Evolutionary conservation across 2,329 filamentous ascomycete species (phyloP).

Genomic region (Thelonectria blattea): DNA sequence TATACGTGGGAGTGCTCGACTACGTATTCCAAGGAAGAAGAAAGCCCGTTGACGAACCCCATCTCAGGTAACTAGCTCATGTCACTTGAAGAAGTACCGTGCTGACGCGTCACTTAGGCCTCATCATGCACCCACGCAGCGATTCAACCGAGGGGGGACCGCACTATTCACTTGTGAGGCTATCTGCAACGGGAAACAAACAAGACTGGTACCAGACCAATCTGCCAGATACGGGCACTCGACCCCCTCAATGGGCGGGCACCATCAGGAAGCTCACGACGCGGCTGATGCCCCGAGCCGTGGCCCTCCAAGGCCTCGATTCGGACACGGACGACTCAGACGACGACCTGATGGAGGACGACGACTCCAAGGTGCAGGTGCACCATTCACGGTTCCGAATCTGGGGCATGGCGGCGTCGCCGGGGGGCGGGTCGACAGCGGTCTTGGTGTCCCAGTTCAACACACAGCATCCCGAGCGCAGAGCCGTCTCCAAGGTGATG

Average conservation of each 20-base stretch:
- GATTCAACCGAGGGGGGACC: conserved; percentile 43
- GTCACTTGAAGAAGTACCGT: not conserved
- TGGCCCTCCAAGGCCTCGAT: conserved; percentile 48
- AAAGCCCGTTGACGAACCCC: conserved; percentile 42
- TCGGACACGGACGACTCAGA: conserved; percentile 43
- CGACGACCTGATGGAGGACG: conserved; percentile 41
- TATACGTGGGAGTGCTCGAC: conserved; percentile 53
- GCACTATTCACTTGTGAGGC: conserved; percentile 58
- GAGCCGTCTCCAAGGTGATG: conserved; percentile 44
- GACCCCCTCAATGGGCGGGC: conserved; percentile 53
- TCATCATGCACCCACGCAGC: conserved; percentile 50
- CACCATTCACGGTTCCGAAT: conserved; percentile 58
- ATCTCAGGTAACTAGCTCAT: conserved; percentile 24
- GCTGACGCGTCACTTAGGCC: conserved; percentile 43
- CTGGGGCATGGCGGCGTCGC: conserved; percentile 59
- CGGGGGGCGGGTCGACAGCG: conserved; percentile 58
- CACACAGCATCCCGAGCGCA: conserved; percentile 55
- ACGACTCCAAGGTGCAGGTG: conserved; percentile 48
- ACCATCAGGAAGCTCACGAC: conserved; percentile 53
- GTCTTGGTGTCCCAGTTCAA: conserved; percentile 57
- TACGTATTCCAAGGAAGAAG: conserved; percentile 47
- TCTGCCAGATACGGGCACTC: conserved; percentile 37
- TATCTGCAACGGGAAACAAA: conserved; percentile 59
- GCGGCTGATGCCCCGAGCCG: conserved; percentile 52
- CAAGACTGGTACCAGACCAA: conserved; percentile 62